A percentile compares a stretch with the other conserved stretches of the same genome.
Conservation (phyloP, 1,284 basidiomycete species). For the Rhodotorula sp. region DNA sequence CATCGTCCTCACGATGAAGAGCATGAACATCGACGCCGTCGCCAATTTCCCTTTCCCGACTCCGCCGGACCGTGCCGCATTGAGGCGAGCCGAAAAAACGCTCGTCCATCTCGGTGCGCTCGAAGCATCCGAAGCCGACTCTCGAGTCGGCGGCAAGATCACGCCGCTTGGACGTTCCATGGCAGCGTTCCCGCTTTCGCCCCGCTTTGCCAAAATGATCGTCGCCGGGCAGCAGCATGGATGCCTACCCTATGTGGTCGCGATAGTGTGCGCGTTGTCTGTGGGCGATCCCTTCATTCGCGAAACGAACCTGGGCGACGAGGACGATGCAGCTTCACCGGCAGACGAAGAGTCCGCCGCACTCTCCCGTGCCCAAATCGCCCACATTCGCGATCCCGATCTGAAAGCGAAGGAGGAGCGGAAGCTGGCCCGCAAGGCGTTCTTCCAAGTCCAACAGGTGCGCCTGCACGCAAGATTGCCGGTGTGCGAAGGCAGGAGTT, state of each 20-base stretch:
- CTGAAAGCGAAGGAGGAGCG: conserved; percentile 66
- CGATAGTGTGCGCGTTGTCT: conserved; percentile 85
- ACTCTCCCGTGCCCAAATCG: conserved; percentile 53
- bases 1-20: conserved; percentile 97
- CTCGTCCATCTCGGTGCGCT: conserved; percentile 83
- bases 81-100: conserved; percentile 78
- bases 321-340: conserved; percentile 50
- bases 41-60: conserved; percentile 98
- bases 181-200: conserved; percentile 89
- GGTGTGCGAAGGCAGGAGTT: no score
- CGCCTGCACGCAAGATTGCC: conserved; percentile 41
- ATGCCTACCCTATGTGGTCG: conserved; percentile 86
- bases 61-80: conserved; percentile 75
- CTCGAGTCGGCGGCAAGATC: conserved; percentile 58
- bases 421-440: conserved; percentile 65
- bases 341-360: conserved; percentile 49
- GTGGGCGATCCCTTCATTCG: conserved; percentile 95
- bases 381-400: conserved; percentile 61
- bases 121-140: conserved; percentile 51
- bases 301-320: conserved; percentile 63
- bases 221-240: conserved; percentile 87
- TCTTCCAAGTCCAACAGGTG: conserved; percentile 76
- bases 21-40: conserved; percentile 96
- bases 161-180: conserved; percentile 87
- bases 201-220: conserved; percentile 91